Percentiles rank a stretch among this genome's conserved stretches.
These are phyloP conservation scores for Crataegus laevigata DNA, from an alignment of 306 rosid genomes.

Conservation along the genomic window DNA sequence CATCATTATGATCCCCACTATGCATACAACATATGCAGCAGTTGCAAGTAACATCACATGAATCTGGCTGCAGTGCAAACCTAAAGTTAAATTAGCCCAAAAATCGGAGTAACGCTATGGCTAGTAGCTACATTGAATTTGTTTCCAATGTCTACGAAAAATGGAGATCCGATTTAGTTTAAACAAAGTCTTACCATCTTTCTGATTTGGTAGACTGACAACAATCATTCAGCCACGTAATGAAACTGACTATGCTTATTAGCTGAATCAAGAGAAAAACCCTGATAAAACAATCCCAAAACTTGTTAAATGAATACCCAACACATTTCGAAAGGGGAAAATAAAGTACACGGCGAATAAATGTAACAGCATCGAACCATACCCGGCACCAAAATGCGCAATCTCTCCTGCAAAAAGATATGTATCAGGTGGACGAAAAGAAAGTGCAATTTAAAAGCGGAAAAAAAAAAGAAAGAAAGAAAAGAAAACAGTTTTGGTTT, in stretches of 20 bases:
- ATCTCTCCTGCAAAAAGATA: conserved; percentile 45
- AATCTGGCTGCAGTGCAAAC: conserved; percentile 59
- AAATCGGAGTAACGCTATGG: background rate
- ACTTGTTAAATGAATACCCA: conserved; percentile 5
- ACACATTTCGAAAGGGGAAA: background rate
- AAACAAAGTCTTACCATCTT: conserved; percentile 63
- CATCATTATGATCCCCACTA: conserved; percentile 78
- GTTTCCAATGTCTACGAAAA: background rate
- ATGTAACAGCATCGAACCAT: conserved; percentile 14
- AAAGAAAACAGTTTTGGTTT: background rate
- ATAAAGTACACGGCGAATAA: background rate
- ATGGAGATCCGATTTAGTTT: background rate
- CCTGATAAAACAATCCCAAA: conserved; percentile 42
- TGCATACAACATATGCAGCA: conserved; percentile 55
- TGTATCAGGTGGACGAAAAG: conserved; percentile 9
- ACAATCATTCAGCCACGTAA: conserved; percentile 74
- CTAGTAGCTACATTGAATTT: background rate
- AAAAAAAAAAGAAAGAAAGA: too few species aligned
- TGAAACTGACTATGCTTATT: conserved; percentile 81
- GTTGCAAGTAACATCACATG: conserved; percentile 70
- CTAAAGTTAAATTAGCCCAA: background rate
- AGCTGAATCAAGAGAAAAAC: conserved; percentile 93
- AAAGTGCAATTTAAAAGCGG: too few species aligned
- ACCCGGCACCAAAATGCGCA: conserved; percentile 99
- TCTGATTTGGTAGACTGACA: conserved; percentile 50